phyloP scores from a whole-genome alignment of 2,329 filamentous ascomycete species.

The Colletotrichum chlorophyti region DNA sequence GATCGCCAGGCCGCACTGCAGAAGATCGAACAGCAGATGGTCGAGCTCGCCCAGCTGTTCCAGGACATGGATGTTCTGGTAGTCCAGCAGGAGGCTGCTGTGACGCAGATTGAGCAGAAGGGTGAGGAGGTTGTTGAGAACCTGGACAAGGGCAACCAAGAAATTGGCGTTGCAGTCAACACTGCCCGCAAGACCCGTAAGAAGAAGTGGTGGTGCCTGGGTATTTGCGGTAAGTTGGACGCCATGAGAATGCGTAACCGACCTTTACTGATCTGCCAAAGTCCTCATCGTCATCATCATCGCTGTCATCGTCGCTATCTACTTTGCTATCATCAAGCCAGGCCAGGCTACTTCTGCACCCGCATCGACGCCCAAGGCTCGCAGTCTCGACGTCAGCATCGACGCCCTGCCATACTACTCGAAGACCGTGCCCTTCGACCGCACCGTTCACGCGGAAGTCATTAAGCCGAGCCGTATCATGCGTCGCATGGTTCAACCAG shows the following conservation, averaged over 20 bases:
- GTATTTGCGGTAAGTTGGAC: slow-evolving; percentile 66
- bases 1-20: slow-evolving; percentile 86
- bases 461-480: slow-evolving; percentile 19
- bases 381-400: slow-evolving; percentile 36
- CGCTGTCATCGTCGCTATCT: slow-evolving; percentile 57
- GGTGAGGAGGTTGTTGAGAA: slow-evolving; percentile 86
- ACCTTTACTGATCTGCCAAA: slow-evolving; percentile 33
- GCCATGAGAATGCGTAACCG: slow-evolving; percentile 4
- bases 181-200: slow-evolving; percentile 81
- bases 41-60: slow-evolving; percentile 87
- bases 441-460: slow-evolving; percentile 1
- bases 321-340: slow-evolving; percentile 49
- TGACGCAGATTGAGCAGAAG: slow-evolving; percentile 84
- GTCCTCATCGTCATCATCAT: slow-evolving; percentile 61
- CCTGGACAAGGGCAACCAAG: slow-evolving; percentile 82
- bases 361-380: slow-evolving; percentile 34
- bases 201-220: slow-evolving; percentile 97
- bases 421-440: slow-evolving; percentile 31
- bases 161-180: slow-evolving; percentile 81
- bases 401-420: slow-evolving; percentile 32
- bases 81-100: slow-evolving; percentile 82
- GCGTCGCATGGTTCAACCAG: slow-evolving; percentile 23
- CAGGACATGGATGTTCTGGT: slow-evolving; percentile 87
- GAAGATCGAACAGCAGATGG: slow-evolving; percentile 91
- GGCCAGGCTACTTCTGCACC: slow-evolving; percentile 30